Evolutionary conservation across 1,139 yeast species (phyloP).

Genomic region (Blastobotrys aristatus): DNA sequence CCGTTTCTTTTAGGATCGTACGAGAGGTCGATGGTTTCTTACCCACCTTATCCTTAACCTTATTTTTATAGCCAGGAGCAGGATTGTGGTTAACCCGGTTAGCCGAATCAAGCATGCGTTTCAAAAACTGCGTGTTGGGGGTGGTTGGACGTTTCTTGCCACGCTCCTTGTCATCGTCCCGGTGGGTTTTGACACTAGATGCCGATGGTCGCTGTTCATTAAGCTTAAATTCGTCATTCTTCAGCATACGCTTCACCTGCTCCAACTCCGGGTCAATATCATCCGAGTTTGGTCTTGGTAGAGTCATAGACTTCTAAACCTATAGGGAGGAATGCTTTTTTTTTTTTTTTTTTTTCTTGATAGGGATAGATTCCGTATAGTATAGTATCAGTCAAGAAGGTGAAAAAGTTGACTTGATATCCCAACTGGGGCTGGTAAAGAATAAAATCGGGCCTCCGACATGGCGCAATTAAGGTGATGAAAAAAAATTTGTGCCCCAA

Average conservation of each 20-base stretch:
- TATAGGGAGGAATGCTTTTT: not conserved
- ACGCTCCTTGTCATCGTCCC: not conserved
- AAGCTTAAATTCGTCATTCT: slow-evolving; percentile 7
- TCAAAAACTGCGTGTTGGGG: slow-evolving; percentile 8
- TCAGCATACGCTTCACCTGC: slow-evolving; percentile 2
- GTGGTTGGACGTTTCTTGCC: not conserved
- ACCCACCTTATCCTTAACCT: no score
- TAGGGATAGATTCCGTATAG: no score
- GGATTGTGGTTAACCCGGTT: not conserved
- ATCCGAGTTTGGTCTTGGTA: not conserved
- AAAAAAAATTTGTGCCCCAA: not conserved
- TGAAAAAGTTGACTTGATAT: no score
- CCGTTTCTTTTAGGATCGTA: no score
- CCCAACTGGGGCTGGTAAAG: no score
- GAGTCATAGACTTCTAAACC: not conserved
- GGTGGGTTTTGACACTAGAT: not conserved
- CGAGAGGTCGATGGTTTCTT: no score
- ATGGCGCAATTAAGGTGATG: no score
- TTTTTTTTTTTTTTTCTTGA: no score
- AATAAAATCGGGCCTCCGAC: no score
- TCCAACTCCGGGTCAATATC: slow-evolving; percentile 5
- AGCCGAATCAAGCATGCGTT: slow-evolving; percentile 2
- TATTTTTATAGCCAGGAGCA: no score
- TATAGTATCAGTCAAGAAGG: no score
- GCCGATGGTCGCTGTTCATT: not conserved